Conservation (phyloP, 2,329 filamentous ascomycete genomes). For the Pyricularia sp. region DNA sequence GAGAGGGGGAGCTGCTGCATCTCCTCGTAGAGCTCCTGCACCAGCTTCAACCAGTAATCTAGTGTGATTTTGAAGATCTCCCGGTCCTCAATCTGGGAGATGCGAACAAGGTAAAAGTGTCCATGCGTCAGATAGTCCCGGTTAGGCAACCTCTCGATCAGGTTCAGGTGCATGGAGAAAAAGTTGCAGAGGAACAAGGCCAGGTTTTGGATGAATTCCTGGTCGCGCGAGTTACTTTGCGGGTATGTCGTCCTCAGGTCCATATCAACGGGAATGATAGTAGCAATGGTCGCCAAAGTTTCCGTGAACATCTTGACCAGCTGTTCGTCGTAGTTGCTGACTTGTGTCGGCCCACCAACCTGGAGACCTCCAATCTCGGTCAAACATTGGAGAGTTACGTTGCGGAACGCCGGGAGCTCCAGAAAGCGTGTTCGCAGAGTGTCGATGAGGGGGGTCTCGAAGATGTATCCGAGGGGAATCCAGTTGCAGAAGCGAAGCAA, state of each 20-base stretch:
- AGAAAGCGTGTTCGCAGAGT: slow-evolving; percentile 88
- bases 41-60: slow-evolving; percentile 98
- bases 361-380: slow-evolving; percentile 95
- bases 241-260: slow-evolving; percentile 89
- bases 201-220: slow-evolving; percentile 96
- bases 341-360: slow-evolving; percentile 57
- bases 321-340: slow-evolving; percentile 76
- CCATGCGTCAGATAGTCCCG: slow-evolving; percentile 90
- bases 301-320: slow-evolving; percentile 98
- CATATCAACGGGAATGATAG: slow-evolving; percentile 82
- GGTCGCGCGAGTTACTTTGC: slow-evolving; percentile 82
- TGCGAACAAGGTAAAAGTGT: slow-evolving; percentile 96
- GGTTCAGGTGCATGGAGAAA: slow-evolving; percentile 82
- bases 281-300: slow-evolving; percentile 83
- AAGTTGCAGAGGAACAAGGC: slow-evolving; percentile 96
- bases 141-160: slow-evolving; percentile 94
- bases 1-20: slow-evolving; percentile 95
- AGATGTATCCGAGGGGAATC: slow-evolving; percentile 98
- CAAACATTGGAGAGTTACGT: slow-evolving; percentile 90
- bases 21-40: slow-evolving; percentile 96
- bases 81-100: slow-evolving; percentile 96
- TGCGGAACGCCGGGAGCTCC: slow-evolving; percentile 89
- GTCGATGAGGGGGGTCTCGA: slow-evolving; percentile 94
- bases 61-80: slow-evolving; percentile 99
- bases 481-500: slow-evolving; percentile 95